Conservation (phyloP, 2,329 filamentous ascomycete species). For the Colletotrichum lindemuthianum region DNA sequence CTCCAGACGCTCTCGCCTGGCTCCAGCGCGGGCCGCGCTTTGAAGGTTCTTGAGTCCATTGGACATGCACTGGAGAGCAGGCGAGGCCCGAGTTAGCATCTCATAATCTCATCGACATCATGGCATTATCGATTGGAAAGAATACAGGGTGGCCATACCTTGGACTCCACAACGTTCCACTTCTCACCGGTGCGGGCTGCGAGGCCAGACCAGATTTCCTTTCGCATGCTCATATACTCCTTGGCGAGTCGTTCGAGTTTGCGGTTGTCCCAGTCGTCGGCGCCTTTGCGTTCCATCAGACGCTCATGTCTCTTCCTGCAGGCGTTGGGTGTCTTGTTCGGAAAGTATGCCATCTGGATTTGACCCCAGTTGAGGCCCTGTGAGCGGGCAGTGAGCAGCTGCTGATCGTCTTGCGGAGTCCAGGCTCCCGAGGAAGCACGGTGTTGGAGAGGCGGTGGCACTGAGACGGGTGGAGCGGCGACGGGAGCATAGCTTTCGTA, state of each 20-base stretch:
- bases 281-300: slow-evolving; percentile 78
- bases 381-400: slow-evolving; percentile 75
- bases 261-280: slow-evolving; percentile 81
- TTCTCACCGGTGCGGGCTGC: slow-evolving; percentile 82
- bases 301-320: slow-evolving; percentile 91
- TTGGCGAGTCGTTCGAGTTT: slow-evolving; percentile 79
- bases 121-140: not conserved
- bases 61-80: slow-evolving; percentile 74
- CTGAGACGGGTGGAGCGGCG: slow-evolving; percentile 44
- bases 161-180: slow-evolving; percentile 76
- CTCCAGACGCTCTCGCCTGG: slow-evolving; percentile 72
- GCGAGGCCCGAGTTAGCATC: slow-evolving; percentile 33
- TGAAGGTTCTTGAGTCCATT: slow-evolving; percentile 85
- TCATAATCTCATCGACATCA: not conserved
- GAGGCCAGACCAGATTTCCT: slow-evolving; percentile 83
- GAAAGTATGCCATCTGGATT: slow-evolving; percentile 81
- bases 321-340: slow-evolving; percentile 81
- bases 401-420: slow-evolving; percentile 79
- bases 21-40: slow-evolving; percentile 72
- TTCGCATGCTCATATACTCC: slow-evolving; percentile 82
- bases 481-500: slow-evolving; percentile 54
- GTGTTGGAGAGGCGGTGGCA: slow-evolving; percentile 52
- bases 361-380: slow-evolving; percentile 85
- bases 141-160: slow-evolving; percentile 54
- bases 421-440: slow-evolving; percentile 74